These are phyloP conservation scores for Iodosphaeria phyllophila DNA, from an alignment of 2,329 filamentous ascomycete species.

Conservation along the genomic window DNA sequence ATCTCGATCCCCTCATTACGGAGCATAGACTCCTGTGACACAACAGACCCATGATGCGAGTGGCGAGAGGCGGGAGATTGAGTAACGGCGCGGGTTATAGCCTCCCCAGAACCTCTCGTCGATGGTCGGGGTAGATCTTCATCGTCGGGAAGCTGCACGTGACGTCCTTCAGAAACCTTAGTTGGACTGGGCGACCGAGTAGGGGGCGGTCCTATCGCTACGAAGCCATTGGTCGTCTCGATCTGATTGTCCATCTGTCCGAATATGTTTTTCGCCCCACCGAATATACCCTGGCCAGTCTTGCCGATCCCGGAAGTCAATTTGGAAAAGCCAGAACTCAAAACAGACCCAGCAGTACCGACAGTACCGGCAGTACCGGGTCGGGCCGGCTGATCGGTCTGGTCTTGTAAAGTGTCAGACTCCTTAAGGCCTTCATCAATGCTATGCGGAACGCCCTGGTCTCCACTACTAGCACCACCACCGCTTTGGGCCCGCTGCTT, in stretches of 20 bases:
- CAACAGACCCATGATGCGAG: constrained; percentile 17
- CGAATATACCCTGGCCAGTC: constrained; percentile 24
- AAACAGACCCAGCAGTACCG: constrained; percentile 12
- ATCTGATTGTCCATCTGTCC: constrained; percentile 31
- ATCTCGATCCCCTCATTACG: constrained; percentile 14
- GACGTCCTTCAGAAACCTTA: constrained; percentile 10
- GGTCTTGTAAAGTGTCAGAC: constrained; percentile 10
- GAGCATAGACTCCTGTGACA: constrained; percentile 21
- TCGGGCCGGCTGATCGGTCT: constrained; percentile 4
- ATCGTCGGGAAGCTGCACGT: constrained; percentile 14
- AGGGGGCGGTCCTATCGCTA: constrained; percentile 11
- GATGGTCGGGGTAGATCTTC: constrained; percentile 13
- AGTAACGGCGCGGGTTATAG: constrained; percentile 1
- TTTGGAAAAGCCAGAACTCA: constrained; percentile 22
- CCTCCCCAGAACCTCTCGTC: constrained; percentile 7
- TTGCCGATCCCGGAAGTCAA: constrained; percentile 28
- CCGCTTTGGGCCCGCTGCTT: constrained; percentile 27
- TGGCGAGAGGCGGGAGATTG: constrained; percentile 4
- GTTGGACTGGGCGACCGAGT: constrained; percentile 6
- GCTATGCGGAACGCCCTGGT: constrained; percentile 33
- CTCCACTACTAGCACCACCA: constrained; percentile 30
- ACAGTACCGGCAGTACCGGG: constrained; percentile 5
- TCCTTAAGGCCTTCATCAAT: constrained; percentile 19
- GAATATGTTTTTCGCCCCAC: constrained; percentile 25
- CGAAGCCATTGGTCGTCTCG: constrained; percentile 37